phyloP scores from a whole-genome alignment of 73 alveolate genomes.

The Durusdinium trenchii region DNA sequence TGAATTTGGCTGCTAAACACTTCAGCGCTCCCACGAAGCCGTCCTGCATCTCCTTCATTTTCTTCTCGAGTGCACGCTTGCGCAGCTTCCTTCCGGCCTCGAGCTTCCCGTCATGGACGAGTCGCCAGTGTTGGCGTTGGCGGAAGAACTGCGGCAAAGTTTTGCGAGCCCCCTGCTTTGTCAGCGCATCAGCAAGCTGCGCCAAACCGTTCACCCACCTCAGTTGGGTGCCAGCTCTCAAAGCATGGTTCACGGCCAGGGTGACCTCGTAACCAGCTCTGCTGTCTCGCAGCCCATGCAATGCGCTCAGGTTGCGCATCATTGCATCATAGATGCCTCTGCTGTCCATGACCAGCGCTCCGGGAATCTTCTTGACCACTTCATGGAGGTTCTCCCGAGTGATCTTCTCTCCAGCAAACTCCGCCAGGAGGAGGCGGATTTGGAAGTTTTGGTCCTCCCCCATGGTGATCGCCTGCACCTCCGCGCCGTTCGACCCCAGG shows the following conservation, averaged over 20 bases:
- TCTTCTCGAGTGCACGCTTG: neutral
- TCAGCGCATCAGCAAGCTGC: neutral
- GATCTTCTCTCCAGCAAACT: neutral
- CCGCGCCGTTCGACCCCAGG: conserved; percentile 10
- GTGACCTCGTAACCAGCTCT: neutral
- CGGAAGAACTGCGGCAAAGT: neutral
- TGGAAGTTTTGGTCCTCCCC: neutral
- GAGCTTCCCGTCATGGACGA: neutral
- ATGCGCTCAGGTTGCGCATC: neutral
- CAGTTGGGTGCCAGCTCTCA: neutral
- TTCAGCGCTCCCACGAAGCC: neutral
- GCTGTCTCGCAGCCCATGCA: neutral
- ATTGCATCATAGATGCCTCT: neutral
- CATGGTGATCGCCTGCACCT: neutral
- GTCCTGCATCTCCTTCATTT: neutral
- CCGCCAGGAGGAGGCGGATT: neutral
- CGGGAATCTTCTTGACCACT: neutral
- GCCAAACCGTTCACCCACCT: conserved; percentile 6
- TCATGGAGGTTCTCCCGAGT: neutral
- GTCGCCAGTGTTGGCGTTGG: neutral
- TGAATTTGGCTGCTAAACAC: neutral
- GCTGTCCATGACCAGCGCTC: neutral
- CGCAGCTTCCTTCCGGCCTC: neutral
- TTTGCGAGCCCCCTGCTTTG: neutral
- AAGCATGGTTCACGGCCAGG: neutral